Evolutionary conservation across 2,329 filamentous ascomycete genomes (phyloP).

Genomic region (Verticillium longisporum): DNA sequence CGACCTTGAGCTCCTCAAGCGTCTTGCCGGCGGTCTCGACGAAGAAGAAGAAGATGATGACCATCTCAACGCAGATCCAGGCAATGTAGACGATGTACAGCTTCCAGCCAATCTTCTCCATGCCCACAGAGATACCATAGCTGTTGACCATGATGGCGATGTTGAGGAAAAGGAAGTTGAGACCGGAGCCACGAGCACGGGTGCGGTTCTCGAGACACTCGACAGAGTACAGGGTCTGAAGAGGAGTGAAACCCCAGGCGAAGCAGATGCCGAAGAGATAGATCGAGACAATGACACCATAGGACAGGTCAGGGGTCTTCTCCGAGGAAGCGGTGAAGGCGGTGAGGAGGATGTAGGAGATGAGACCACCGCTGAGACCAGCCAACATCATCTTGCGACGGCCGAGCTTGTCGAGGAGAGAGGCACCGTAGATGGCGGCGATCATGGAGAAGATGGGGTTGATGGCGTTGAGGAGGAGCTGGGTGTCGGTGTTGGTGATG

Average conservation of each 20-base stretch:
- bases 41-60: conserved; percentile 32
- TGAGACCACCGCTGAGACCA: conserved; percentile 22
- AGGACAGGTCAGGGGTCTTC: conserved; percentile 24
- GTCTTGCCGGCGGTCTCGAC: conserved; percentile 37
- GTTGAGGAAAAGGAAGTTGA: conserved; percentile 33
- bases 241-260: conserved; percentile 28
- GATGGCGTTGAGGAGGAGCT: conserved; percentile 37
- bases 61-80: conserved; percentile 19
- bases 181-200: conserved; percentile 31
- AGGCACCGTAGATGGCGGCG: conserved; percentile 29
- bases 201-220: conserved; percentile 33
- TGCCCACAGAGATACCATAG: conserved; percentile 36
- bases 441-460: conserved; percentile 35
- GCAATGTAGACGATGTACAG: conserved; percentile 20
- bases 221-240: conserved; percentile 31
- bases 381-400: conserved; percentile 31
- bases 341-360: conserved; percentile 19
- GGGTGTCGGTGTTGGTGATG: conserved; percentile 28
- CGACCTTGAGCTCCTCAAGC: conserved; percentile 53
- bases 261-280: conserved; percentile 30
- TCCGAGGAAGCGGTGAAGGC: conserved; percentile 27
- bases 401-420: conserved; percentile 30
- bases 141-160: conserved; percentile 39
- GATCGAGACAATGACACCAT: conserved; percentile 32
- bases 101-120: conserved; percentile 26